Conservation (phyloP, 1,284 basidiomycete species). For the Gastroboletus turbinatus region DNA sequence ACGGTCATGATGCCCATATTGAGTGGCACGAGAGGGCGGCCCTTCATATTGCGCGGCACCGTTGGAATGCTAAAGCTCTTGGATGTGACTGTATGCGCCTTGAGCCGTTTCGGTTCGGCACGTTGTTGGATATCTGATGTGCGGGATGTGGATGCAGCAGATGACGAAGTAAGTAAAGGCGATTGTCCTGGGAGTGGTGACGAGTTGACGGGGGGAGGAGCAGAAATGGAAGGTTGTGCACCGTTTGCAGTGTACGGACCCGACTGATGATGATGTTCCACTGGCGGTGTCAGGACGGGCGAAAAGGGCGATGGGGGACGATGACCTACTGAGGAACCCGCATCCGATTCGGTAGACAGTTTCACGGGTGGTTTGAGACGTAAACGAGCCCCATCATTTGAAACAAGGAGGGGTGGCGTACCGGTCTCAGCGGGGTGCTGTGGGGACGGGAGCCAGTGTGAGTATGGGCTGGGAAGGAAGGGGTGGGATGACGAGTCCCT, state of each 20-base stretch:
- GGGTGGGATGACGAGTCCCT: slow-evolving; percentile 34
- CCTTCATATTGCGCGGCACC: slow-evolving; percentile 68
- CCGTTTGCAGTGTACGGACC: slow-evolving; percentile 26
- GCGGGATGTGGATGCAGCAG: slow-evolving; percentile 29
- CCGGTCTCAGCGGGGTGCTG: slow-evolving; percentile 16
- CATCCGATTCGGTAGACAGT: slow-evolving; percentile 23
- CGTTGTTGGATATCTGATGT: slow-evolving; percentile 45
- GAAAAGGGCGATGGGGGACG: slow-evolving; percentile 33
- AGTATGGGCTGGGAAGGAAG: slow-evolving; percentile 24
- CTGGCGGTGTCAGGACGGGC: slow-evolving; percentile 31
- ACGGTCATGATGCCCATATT: slow-evolving; percentile 84
- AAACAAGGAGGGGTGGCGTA: slow-evolving; percentile 34
- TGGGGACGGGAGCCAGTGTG: slow-evolving; percentile 21
- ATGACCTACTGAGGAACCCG: slow-evolving; percentile 12
- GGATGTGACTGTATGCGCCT: slow-evolving; percentile 74
- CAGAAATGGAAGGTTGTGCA: slow-evolving; percentile 10
- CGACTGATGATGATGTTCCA: slow-evolving; percentile 28
- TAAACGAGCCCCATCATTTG: slow-evolving; percentile 43
- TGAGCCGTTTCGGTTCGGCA: slow-evolving; percentile 69
- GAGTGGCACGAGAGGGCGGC: slow-evolving; percentile 66
- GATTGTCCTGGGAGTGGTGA: slow-evolving; percentile 27
- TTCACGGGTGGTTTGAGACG: slow-evolving; percentile 40
- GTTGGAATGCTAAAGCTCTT: slow-evolving; percentile 72
- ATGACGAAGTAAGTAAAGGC: slow-evolving; percentile 18
- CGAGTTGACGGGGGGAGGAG: slow-evolving; percentile 15